Conservation (phyloP, 129 eudicot species). For the Tanacetum coccineum region DNA sequence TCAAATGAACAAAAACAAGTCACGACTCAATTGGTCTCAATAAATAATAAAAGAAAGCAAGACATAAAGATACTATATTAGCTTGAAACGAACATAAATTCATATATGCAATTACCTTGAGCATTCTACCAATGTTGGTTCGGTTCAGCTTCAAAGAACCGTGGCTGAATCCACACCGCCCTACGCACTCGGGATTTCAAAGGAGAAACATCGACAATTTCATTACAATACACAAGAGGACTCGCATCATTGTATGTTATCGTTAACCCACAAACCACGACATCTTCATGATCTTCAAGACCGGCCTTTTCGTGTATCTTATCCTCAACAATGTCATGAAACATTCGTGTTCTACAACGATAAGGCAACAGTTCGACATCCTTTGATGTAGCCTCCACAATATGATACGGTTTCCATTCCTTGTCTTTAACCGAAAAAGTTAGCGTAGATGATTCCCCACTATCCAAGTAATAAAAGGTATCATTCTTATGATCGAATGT, state of each 20-base stretch:
- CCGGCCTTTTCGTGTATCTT: no score
- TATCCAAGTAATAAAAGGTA: slow-evolving; percentile 25
- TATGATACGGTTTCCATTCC: not conserved
- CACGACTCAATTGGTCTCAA: no score
- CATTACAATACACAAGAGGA: not conserved
- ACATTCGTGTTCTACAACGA: no score
- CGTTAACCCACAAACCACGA: not conserved
- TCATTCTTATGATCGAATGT: not conserved
- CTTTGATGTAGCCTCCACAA: not conserved
- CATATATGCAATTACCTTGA: not conserved
- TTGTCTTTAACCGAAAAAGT: slow-evolving; percentile 18
- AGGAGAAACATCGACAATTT: not conserved
- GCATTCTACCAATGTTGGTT: not conserved
- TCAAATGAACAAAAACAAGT: no score
- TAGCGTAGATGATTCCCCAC: not conserved
- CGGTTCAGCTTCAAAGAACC: not conserved
- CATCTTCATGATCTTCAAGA: not conserved
- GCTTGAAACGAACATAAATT: no score
- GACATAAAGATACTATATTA: no score
- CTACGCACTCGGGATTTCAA: not conserved
- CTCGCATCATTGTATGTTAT: not conserved
- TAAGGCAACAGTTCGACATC: no score
- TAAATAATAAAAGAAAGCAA: no score
- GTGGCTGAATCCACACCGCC: not conserved
- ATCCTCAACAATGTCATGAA: no score